Percentiles rank a stretch among this genome's conserved stretches.
These are phyloP conservation scores for Entonaema liquescens DNA, from an alignment of 495 filamentous ascomycete genomes.

Conservation along the genomic window DNA sequence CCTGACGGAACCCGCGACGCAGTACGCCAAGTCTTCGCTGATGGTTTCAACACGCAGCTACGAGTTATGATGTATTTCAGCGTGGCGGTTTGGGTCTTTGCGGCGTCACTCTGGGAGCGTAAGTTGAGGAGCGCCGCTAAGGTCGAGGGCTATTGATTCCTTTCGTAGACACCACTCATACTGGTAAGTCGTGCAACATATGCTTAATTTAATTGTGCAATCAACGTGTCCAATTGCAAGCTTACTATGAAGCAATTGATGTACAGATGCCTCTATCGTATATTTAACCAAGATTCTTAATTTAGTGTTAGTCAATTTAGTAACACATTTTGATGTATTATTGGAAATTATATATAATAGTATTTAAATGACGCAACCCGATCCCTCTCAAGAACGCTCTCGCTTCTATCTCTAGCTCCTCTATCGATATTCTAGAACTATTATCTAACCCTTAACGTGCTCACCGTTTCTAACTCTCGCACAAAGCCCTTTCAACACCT, in stretches of 20 bases:
- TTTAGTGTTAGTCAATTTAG: neutral
- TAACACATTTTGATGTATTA: neutral
- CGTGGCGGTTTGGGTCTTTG: constrained; percentile 27
- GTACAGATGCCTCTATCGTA: neutral
- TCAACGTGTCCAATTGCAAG: neutral
- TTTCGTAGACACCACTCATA: neutral
- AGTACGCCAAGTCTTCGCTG: constrained; percentile 29
- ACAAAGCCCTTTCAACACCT: constrained; percentile 64
- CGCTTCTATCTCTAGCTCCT: neutral
- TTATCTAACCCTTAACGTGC: constrained; percentile 18
- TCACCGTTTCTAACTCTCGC: constrained; percentile 62
- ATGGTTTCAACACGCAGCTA: constrained; percentile 24
- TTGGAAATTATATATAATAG: neutral
- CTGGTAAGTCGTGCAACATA: neutral
- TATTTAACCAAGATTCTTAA: neutral
- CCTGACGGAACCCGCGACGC: constrained; percentile 23
- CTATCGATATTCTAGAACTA: neutral
- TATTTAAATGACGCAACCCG: neutral
- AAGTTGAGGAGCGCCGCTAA: constrained; percentile 26
- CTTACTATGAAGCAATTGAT: neutral
- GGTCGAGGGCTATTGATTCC: constrained; percentile 26
- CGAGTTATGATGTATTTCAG: constrained; percentile 36
- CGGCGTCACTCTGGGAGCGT: constrained; percentile 27
- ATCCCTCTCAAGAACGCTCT: neutral
- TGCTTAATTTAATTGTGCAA: neutral